Conservation (phyloP, 2,329 filamentous ascomycete genomes). For the Clonostachys byssicola region DNA sequence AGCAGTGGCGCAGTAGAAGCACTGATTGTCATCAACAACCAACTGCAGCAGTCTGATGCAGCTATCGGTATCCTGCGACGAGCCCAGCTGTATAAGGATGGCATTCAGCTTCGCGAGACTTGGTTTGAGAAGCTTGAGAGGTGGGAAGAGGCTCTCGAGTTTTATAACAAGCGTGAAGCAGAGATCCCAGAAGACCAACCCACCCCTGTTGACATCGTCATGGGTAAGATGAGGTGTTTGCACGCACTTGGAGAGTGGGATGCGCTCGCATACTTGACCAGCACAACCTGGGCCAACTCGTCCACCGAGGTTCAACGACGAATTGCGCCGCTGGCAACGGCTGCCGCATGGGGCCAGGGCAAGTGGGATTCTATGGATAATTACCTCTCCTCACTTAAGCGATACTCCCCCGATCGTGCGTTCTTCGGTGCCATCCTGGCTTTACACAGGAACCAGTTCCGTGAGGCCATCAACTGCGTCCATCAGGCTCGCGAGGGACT, state of each 20-base stretch:
- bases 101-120: slow-evolving; percentile 90
- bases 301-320: slow-evolving; percentile 81
- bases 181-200: slow-evolving; percentile 55
- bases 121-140: slow-evolving; percentile 99
- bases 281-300: slow-evolving; percentile 92
- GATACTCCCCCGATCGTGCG: slow-evolving; percentile 86
- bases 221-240: slow-evolving; percentile 99
- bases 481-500: slow-evolving; percentile 89
- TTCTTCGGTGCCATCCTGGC: slow-evolving; percentile 97
- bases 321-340: slow-evolving; percentile 90
- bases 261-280: slow-evolving; percentile 78
- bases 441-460: slow-evolving; percentile 92
- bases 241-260: slow-evolving; percentile 99
- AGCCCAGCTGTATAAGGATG: slow-evolving; percentile 90
- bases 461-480: slow-evolving; percentile 84
- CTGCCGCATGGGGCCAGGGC: slow-evolving; percentile 91
- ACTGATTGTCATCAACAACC: slow-evolving; percentile 98
- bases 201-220: slow-evolving; percentile 85
- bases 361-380: slow-evolving; percentile 99
- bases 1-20: slow-evolving; percentile 94
- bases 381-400: slow-evolving; percentile 93
- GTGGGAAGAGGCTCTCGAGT: slow-evolving; percentile 94
- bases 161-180: slow-evolving; percentile 82
- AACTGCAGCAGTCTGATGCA: slow-evolving; percentile 96
- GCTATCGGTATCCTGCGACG: slow-evolving; percentile 97